Percentiles rank a stretch among this genome's conserved stretches.
Evolutionary conservation across 2,329 filamentous ascomycete species (phyloP).

Genomic region (Grosmannia clavigera): DNA sequence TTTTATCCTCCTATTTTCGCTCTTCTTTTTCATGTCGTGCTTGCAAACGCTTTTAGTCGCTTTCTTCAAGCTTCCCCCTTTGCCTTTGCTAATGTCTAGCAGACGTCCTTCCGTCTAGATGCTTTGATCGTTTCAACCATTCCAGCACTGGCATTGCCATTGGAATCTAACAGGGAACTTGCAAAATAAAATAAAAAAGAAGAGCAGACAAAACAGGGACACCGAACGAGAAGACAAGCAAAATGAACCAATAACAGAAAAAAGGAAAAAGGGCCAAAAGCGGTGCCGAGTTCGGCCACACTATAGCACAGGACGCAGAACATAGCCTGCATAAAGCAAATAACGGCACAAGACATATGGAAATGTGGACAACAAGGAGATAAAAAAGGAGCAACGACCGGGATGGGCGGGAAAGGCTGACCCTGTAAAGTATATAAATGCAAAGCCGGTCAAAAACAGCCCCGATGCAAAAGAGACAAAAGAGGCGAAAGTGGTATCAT

Average conservation of each 20-base stretch:
- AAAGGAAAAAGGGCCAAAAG: not conserved
- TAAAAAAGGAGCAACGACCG: not conserved
- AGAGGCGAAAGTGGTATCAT: not conserved
- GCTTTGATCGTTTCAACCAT: not conserved
- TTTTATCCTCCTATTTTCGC: not conserved
- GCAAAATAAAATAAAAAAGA: not conserved
- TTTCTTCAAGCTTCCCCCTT: not conserved
- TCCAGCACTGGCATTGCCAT: not conserved
- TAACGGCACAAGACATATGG: slow-evolving; percentile 14
- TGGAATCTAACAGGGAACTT: not conserved
- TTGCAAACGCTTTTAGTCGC: not conserved
- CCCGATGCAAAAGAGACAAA: not conserved
- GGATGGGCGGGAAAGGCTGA: too few relatives aligned
- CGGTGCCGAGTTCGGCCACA: not conserved
- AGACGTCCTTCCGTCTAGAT: not conserved
- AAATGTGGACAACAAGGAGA: not conserved
- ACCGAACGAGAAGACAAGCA: not conserved
- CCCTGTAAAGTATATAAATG: not conserved
- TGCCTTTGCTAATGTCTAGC: not conserved
- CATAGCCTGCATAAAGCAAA: slow-evolving; percentile 11
- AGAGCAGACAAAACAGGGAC: not conserved
- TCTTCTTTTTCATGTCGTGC: not conserved
- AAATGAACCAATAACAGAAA: not conserved
- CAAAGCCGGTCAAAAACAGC: not conserved
- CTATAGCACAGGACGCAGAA: not conserved